phyloP scores from a whole-genome alignment of 768 basidiomycete genomes.

The Suillus spraguei region DNA sequence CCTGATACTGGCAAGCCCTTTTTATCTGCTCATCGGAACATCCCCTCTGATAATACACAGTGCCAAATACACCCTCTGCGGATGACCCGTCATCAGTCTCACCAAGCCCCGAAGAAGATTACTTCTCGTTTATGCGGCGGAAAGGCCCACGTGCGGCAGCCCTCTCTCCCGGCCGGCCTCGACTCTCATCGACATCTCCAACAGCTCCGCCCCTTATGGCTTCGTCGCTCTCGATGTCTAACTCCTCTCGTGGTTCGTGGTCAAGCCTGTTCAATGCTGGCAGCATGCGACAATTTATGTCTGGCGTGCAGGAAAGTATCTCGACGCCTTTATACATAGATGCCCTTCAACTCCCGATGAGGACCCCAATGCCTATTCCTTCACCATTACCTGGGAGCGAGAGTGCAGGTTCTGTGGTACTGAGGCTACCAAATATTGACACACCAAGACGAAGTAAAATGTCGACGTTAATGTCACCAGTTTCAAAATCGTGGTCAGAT shows the following conservation, averaged over 20 bases:
- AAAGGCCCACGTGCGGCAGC: constrained; percentile 41
- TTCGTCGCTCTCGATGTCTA: constrained; percentile 51
- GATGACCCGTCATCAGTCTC: constrained; percentile 20
- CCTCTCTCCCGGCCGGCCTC: constrained; percentile 56
- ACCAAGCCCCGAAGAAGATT: constrained; percentile 48
- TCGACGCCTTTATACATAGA: constrained; percentile 38
- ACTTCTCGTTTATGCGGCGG: constrained; percentile 51
- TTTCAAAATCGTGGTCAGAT: constrained; percentile 65
- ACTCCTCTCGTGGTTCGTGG: constrained; percentile 79
- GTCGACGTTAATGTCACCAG: constrained; percentile 28
- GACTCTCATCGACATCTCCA: constrained; percentile 45
- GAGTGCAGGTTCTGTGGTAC: constrained; percentile 13
- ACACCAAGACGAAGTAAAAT: constrained; percentile 30
- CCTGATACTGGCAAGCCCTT: constrained; percentile 20
- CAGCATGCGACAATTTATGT: constrained; percentile 68
- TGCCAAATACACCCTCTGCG: constrained; percentile 19
- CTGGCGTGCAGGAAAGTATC: constrained; percentile 56
- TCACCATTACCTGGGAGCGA: constrained; percentile 28
- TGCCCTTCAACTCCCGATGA: constrained; percentile 11
- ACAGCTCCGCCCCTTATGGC: constrained; percentile 39
- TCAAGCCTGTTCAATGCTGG: constrained; percentile 74
- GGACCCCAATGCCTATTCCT: constrained; percentile 21
- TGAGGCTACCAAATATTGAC: constrained; percentile 28
- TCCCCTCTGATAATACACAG: constrained; percentile 8
- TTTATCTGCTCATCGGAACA: background rate